Conservation (phyloP, 1,284 basidiomycete genomes). For the Rhodotorula sp. region DNA sequence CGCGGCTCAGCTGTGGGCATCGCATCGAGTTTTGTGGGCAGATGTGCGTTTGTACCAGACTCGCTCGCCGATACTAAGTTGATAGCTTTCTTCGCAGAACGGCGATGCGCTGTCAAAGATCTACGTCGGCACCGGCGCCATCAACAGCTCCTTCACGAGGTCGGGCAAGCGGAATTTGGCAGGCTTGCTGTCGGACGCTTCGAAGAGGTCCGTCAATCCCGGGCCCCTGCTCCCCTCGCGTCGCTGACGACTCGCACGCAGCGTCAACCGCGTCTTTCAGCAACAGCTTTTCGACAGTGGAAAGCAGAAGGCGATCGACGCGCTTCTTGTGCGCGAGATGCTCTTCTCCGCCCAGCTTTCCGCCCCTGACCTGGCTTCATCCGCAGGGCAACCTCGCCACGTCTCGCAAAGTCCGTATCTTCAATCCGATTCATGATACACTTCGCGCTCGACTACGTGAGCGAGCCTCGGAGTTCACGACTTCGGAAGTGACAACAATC, state of each 20-base stretch:
- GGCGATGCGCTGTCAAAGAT: constrained; percentile 59
- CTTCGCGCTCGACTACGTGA: constrained; percentile 68
- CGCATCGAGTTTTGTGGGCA: constrained; percentile 93
- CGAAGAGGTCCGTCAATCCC: constrained; percentile 60
- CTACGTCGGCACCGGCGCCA: constrained; percentile 92
- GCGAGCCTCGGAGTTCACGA: constrained; percentile 80
- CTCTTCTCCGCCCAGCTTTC: background rate
- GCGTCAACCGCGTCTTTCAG: constrained; percentile 86
- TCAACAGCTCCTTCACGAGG: constrained; percentile 93
- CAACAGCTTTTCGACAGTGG: constrained; percentile 96
- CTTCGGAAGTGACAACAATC: constrained; percentile 67
- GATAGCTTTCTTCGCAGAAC: constrained; percentile 10
- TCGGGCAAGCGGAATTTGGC: constrained; percentile 79
- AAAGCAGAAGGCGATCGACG: constrained; percentile 92
- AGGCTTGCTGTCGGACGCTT: constrained; percentile 90
- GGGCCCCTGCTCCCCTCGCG: background rate
- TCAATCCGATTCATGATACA: constrained; percentile 88
- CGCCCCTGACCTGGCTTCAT: background rate
- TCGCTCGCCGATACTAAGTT: background rate
- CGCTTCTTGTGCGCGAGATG: constrained; percentile 69
- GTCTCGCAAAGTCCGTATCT: constrained; percentile 84
- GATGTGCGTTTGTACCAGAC: constrained; percentile 53
- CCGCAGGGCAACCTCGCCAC: constrained; percentile 82
- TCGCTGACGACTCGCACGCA: background rate
- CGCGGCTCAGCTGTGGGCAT: constrained; percentile 65